phyloP scores from a whole-genome alignment of 1,139 yeast species.

The Candida sp. region DNA sequence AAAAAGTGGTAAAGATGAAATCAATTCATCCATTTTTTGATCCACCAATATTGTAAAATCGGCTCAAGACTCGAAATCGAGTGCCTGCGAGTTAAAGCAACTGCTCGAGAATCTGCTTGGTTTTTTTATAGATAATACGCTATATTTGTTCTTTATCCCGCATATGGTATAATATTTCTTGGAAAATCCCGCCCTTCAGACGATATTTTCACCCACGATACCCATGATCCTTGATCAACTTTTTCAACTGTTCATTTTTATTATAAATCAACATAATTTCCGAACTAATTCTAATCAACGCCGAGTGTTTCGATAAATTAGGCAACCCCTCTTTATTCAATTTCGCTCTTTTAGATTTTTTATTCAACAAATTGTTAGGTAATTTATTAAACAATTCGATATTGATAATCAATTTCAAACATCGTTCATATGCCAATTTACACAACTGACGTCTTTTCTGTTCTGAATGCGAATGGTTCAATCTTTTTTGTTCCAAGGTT shows the following conservation, averaged over 20 bases:
- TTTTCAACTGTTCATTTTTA: constrained; percentile 32
- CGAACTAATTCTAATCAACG: constrained; percentile 39
- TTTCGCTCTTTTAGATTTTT: constrained; percentile 40
- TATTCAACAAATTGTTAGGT: constrained; percentile 15
- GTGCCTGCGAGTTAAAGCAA: no score
- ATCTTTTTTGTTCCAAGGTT: constrained; percentile 63
- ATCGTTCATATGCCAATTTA: constrained; percentile 58
- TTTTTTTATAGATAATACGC: no score
- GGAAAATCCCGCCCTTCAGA: no score
- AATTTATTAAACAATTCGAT: constrained; percentile 38
- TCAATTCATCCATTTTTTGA: no score
- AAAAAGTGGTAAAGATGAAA: no score
- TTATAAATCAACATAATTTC: constrained; percentile 35
- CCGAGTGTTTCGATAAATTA: constrained; percentile 44
- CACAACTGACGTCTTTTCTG: constrained; percentile 72
- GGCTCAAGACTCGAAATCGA: no score
- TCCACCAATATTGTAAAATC: no score
- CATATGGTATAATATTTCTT: no score
- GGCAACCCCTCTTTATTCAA: constrained; percentile 47
- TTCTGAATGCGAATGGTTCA: constrained; percentile 73
- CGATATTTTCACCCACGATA: constrained; percentile 13
- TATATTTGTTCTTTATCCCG: no score
- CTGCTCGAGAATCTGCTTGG: no score
- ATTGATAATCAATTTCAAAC: constrained; percentile 39
- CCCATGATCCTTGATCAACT: constrained; percentile 48